These are phyloP conservation scores for Phytophthora tentaculata DNA, from an alignment of 352 stramenopile species.

Conservation along the genomic window DNA sequence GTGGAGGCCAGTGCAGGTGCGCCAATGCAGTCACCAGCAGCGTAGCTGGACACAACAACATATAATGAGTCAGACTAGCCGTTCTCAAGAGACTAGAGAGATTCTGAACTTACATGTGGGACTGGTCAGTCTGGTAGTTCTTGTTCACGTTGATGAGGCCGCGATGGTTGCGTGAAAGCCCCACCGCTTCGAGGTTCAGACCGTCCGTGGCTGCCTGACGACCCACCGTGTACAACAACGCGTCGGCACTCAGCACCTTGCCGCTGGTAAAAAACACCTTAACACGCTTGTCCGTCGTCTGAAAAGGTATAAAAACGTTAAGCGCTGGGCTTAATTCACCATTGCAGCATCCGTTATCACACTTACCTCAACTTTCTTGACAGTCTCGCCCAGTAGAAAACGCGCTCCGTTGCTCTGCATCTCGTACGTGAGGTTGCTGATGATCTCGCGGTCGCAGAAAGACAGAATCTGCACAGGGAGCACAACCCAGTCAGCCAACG, in stretches of 20 bases:
- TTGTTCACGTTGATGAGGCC: constrained; percentile 88
- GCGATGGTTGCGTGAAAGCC: constrained; percentile 76
- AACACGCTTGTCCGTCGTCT: constrained; percentile 64
- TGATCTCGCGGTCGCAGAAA: constrained; percentile 89
- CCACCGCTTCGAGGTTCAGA: constrained; percentile 84
- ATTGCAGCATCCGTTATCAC: background rate
- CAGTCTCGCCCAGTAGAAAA: constrained; percentile 84
- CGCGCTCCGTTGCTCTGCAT: constrained; percentile 90
- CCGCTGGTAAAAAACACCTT: constrained; percentile 80
- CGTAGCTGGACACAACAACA: constrained; percentile 58
- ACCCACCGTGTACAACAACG: constrained; percentile 82
- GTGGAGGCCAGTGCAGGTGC: constrained; percentile 88
- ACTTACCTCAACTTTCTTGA: constrained; percentile 70
- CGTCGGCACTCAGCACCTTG: constrained; percentile 75
- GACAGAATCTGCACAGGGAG: constrained; percentile 73
- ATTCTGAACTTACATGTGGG: constrained; percentile 85
- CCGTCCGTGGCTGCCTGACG: constrained; percentile 82
- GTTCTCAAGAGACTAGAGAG: too few relatives aligned
- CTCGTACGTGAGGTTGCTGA: constrained; percentile 88
- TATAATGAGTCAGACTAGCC: constrained; percentile 5
- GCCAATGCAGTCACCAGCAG: constrained; percentile 89
- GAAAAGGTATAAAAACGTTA: constrained; percentile 11
- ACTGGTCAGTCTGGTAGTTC: constrained; percentile 86
- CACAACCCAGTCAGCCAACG: too few relatives aligned
- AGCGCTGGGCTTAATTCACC: background rate